These are phyloP conservation scores for Piloderma croceum DNA, from an alignment of 768 basidiomycete genomes.

Conservation along the genomic window DNA sequence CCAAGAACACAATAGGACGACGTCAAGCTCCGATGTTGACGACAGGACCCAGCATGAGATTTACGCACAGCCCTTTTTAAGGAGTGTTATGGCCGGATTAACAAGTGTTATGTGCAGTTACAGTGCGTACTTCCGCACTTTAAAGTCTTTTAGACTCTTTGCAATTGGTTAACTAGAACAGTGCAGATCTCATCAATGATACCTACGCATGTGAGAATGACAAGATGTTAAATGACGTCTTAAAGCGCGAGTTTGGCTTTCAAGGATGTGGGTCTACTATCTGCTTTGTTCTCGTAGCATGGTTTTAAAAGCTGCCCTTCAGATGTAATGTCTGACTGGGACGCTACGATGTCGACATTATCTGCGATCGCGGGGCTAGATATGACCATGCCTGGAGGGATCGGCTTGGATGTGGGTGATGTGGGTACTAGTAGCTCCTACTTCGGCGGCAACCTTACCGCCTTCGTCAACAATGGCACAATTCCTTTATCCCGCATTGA, in stretches of 20 bases:
- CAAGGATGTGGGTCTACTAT: constrained; percentile 47
- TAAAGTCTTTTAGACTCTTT: too few species aligned
- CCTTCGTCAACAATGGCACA: constrained; percentile 54
- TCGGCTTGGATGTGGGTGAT: constrained; percentile 27
- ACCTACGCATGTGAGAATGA: constrained; percentile 67
- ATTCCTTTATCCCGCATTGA: constrained; percentile 57
- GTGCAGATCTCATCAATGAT: constrained; percentile 56
- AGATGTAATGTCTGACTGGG: constrained; percentile 27
- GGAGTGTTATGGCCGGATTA: constrained; percentile 59
- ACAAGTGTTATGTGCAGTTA: constrained; percentile 66
- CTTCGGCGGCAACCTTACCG: constrained; percentile 56
- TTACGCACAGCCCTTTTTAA: constrained; percentile 51
- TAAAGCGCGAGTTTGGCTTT: constrained; percentile 65
- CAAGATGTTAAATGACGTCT: constrained; percentile 49
- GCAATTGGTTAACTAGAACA: constrained; percentile 4
- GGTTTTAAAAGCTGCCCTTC: constrained; percentile 7
- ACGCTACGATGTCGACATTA: constrained; percentile 21
- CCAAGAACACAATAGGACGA: constrained; percentile 30
- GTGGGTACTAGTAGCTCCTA: constrained; percentile 36
- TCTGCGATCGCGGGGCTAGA: constrained; percentile 59
- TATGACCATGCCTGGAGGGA: constrained; percentile 64
- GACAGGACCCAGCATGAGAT: constrained; percentile 47
- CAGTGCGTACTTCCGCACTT: constrained; percentile 27
- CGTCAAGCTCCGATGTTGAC: constrained; percentile 33
- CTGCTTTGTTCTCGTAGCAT: too few species aligned